These are phyloP conservation scores for Neofusicoccum laricinum DNA, from an alignment of 2,329 filamentous ascomycete genomes.

Conservation along the genomic window DNA sequence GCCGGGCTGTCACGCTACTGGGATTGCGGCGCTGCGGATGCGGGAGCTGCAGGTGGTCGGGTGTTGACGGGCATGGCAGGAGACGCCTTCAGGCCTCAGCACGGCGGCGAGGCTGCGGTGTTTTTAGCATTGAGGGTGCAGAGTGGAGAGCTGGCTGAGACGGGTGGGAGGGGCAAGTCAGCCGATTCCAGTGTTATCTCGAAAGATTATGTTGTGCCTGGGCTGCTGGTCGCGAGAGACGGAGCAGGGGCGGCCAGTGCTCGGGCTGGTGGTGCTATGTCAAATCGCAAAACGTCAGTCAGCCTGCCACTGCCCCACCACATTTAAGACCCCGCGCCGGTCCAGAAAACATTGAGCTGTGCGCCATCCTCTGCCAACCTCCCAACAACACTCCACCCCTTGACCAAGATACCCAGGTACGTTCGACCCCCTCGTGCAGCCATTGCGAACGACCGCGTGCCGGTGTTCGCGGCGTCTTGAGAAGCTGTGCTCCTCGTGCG, in stretches of 20 bases:
- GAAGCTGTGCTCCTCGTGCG: not conserved
- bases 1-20: conserved; percentile 4
- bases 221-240: not conserved
- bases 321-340: conserved; percentile 17
- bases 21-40: not conserved
- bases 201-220: conserved; percentile 9
- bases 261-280: conserved; percentile 4
- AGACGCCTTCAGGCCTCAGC: not conserved
- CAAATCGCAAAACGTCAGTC: conserved; percentile 5
- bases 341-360: conserved; percentile 15
- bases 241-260: not conserved
- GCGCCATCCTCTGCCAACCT: not conserved
- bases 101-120: not conserved
- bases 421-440: not conserved
- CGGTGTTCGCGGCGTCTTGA: not conserved
- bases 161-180: conserved; percentile 6
- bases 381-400: conserved; percentile 5
- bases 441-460: not conserved
- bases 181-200: conserved; percentile 12
- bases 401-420: conserved; percentile 3
- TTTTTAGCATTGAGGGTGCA: not conserved
- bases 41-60: not conserved
- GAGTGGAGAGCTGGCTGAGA: conserved; percentile 4
- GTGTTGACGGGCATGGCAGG: not conserved
- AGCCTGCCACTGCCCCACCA: conserved; percentile 7